phyloP scores from a whole-genome alignment of 2,329 filamentous ascomycete species.

The Annulohypoxylon truncatum region DNA sequence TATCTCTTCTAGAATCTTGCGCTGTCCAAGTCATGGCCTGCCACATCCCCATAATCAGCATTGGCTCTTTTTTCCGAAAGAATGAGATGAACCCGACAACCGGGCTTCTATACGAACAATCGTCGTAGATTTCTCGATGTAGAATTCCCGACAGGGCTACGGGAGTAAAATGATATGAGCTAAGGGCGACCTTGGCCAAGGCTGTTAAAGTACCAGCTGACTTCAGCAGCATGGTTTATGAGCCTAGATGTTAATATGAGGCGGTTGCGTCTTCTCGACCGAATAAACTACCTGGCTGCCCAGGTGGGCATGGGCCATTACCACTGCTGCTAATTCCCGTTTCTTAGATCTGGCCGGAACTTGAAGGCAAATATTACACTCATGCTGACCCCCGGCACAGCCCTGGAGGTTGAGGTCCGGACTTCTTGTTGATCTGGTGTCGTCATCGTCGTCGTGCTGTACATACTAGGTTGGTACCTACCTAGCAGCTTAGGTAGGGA shows the following conservation, averaged over 20 bases:
- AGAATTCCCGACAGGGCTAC: conserved; percentile 5
- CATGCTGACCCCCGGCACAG: not conserved
- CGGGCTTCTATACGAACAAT: conserved; percentile 7
- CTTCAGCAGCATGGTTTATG: not conserved
- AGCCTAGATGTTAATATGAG: not conserved
- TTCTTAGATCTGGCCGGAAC: not conserved
- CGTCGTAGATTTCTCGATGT: conserved; percentile 17
- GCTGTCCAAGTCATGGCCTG: conserved; percentile 1
- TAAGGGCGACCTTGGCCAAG: not conserved
- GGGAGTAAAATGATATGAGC: not conserved
- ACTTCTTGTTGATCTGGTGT: not conserved
- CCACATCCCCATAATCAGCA: conserved; percentile 12
- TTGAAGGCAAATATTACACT: not conserved
- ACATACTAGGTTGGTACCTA: not conserved
- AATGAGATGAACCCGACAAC: conserved; percentile 12
- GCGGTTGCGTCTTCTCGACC: not conserved
- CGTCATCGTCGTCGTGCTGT: conserved; percentile 14
- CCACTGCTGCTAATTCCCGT: not conserved
- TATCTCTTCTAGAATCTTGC: not conserved
- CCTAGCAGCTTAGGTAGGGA: no score
- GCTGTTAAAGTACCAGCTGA: not conserved
- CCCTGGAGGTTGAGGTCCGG: not conserved
- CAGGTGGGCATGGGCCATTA: not conserved
- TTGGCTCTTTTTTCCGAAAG: conserved; percentile 16
- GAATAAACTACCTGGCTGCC: not conserved